These are phyloP conservation scores for Candolleomyces eurysporus DNA, from an alignment of 768 basidiomycete genomes.

Conservation along the genomic window DNA sequence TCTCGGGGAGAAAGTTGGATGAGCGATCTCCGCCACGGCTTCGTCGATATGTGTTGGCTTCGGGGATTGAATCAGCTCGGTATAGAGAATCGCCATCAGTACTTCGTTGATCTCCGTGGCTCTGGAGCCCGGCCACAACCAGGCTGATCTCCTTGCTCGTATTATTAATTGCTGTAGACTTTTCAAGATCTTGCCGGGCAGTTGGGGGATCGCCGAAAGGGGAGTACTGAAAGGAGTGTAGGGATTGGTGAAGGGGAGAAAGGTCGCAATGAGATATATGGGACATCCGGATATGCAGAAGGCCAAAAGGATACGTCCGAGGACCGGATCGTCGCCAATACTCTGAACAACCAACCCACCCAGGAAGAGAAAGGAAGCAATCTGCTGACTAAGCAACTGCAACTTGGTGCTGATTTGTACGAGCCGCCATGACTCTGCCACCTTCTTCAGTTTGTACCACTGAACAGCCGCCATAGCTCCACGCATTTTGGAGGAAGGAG, in stretches of 20 bases:
- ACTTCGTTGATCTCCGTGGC: no score
- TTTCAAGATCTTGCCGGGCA: no score
- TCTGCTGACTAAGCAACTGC: no score
- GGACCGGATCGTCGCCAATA: background rate
- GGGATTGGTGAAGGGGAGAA: background rate
- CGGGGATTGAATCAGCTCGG: background rate
- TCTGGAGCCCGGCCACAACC: no score
- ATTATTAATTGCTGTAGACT: no score
- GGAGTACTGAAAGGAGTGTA: slow-evolving; percentile 2
- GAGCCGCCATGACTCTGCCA: no score
- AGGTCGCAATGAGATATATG: background rate
- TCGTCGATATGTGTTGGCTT: background rate
- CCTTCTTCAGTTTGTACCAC: no score
- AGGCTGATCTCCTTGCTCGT: no score
- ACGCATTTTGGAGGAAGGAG: no score
- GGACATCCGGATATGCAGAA: background rate
- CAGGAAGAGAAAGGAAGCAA: slow-evolving; percentile 17
- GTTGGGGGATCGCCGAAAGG: background rate
- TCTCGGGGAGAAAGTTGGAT: background rate
- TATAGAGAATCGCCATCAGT: background rate
- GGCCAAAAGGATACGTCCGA: background rate
- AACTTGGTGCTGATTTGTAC: no score
- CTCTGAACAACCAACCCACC: slow-evolving; percentile 12
- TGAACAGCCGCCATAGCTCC: no score
- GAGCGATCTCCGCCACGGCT: background rate